Percentiles rank a stretch among this genome's conserved stretches.
Conservation (phyloP, 2,329 filamentous ascomycete genomes). For the Colletotrichum sp. region DNA sequence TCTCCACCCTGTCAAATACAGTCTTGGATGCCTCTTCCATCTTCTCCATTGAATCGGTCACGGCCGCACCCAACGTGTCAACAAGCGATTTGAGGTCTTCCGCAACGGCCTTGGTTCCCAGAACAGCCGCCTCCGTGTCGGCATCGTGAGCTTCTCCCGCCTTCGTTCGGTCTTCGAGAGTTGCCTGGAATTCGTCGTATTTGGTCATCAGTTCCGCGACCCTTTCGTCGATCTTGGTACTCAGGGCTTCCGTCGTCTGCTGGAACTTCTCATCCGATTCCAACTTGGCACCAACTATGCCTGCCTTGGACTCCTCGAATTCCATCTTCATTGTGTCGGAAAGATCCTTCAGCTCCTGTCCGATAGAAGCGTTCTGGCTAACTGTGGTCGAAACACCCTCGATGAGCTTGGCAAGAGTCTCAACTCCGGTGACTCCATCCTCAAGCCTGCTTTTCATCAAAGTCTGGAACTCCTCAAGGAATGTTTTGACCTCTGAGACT, state of each 20-base stretch:
- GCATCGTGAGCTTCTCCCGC: slow-evolving; percentile 75
- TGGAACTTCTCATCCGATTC: slow-evolving; percentile 82
- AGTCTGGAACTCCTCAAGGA: slow-evolving; percentile 79
- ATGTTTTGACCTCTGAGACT: slow-evolving; percentile 77
- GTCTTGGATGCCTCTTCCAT: slow-evolving; percentile 87
- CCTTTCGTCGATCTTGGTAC: slow-evolving; percentile 65
- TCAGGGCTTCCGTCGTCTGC: slow-evolving; percentile 57
- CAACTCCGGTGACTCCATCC: slow-evolving; percentile 74
- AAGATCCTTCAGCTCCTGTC: slow-evolving; percentile 72
- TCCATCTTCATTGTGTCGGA: slow-evolving; percentile 80
- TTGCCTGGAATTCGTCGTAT: slow-evolving; percentile 83
- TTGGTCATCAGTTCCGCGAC: slow-evolving; percentile 82
- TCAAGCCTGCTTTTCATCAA: slow-evolving; percentile 79
- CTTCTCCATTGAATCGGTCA: slow-evolving; percentile 84
- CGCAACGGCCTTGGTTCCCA: slow-evolving; percentile 77
- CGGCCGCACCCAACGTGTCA: slow-evolving; percentile 80
- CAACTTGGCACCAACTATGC: slow-evolving; percentile 81
- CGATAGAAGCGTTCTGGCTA: slow-evolving; percentile 59
- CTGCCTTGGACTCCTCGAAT: slow-evolving; percentile 84
- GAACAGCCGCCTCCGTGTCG: slow-evolving; percentile 75
- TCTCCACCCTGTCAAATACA: slow-evolving; percentile 82
- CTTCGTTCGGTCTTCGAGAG: slow-evolving; percentile 75
- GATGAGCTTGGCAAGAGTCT: slow-evolving; percentile 73
- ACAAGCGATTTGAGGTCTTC: slow-evolving; percentile 89
- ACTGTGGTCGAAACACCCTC: slow-evolving; percentile 70